A percentile compares a stretch with the other conserved stretches of the same genome.
Conservation (phyloP, 176 grass and related monocot species). For the Phyllostachys edulis region DNA sequence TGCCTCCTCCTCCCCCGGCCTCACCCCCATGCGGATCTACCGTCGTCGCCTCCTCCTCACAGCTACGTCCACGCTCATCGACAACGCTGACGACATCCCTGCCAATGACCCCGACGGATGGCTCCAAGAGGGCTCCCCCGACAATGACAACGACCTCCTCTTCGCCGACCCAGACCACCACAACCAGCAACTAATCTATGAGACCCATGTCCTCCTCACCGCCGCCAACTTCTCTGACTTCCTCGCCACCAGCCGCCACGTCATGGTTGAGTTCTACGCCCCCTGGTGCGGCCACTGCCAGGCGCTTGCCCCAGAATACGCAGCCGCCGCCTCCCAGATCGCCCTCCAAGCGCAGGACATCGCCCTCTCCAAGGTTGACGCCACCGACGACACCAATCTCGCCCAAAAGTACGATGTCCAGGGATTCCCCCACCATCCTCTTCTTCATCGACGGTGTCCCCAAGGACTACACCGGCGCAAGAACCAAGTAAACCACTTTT, state of each 20-base stretch:
- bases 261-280: slow-evolving; percentile 97
- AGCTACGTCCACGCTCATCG: too few relatives aligned
- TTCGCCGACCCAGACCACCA: neutral
- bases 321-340: slow-evolving; percentile 60
- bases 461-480: slow-evolving; percentile 58
- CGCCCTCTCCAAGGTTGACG: slow-evolving; percentile 85
- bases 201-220: slow-evolving; percentile 62
- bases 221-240: slow-evolving; percentile 79
- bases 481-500: slow-evolving; percentile 43
- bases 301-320: slow-evolving; percentile 75
- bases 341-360: slow-evolving; percentile 39
- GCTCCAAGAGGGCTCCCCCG: slow-evolving; percentile 23
- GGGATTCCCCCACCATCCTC: slow-evolving; percentile 83
- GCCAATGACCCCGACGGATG: too few relatives aligned
- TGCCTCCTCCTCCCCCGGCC: too few relatives aligned
- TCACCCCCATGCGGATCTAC: too few relatives aligned
- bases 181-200: slow-evolving; percentile 41
- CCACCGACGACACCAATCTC: slow-evolving; percentile 78
- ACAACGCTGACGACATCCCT: too few relatives aligned
- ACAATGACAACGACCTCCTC: slow-evolving; percentile 44
- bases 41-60: too few relatives aligned
- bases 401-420: slow-evolving; percentile 70
- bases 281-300: slow-evolving; percentile 94
- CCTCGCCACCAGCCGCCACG: slow-evolving; percentile 49
- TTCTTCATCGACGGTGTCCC: slow-evolving; percentile 91